Base-by-base conservation (phyloP, 345 rosid genomes). In the Barbarea vulgaris region DNA sequence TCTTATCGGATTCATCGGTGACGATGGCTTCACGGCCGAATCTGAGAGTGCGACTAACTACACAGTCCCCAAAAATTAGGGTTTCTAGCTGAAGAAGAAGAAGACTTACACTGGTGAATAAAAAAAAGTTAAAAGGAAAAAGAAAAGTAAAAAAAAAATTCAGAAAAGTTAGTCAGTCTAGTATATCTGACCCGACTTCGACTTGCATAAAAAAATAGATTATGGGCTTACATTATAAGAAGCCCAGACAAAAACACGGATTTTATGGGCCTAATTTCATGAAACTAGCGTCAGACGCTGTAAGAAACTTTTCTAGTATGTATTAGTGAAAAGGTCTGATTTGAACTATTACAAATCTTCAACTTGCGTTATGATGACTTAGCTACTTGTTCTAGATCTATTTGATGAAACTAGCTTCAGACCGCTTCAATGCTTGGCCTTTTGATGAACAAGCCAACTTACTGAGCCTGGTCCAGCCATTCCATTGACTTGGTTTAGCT, bases 51-150 rank as follows among this genome's bases (percentile, higher is more conserved):
- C 27, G 42, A 75, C 54, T 56, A 47, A 48, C 52, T 47, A 31
- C 67, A 74, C 44, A 37, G 0, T 6, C 41, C 67, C 62, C 55
- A 41, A 15, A 50, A 27, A 39, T 67, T 75, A 75, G 79, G 79
- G 79, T 67, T 75, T 67, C 28, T 39, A 75, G 53, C 51, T 1
- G 46, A 50, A 37, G 34, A 48, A 27, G 68, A 48, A 58, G 70
- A 73, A 10, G 42, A 64, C 2, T 74, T n/a, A 8, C 58, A 52
- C 17, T 12, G 27, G 10, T 39, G 46, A 25, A 27, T 9, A 8
- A 42, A 0, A 57, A n/a, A n/a, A n/a, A n/a, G n/a, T n/a, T n/a
- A n/a, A n/a, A n/a, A n/a, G n/a, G n/a, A n/a, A n/a, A n/a, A n/a
- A n/a, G n/a, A n/a, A n/a, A n/a, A n/a, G n/a, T n/a, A n/a, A n/a